Evolutionary conservation across 2,329 filamentous ascomycete species (phyloP), one percentile per base, ranked within the genome.

Genomic region (Fusarium tuaranense): DNA sequence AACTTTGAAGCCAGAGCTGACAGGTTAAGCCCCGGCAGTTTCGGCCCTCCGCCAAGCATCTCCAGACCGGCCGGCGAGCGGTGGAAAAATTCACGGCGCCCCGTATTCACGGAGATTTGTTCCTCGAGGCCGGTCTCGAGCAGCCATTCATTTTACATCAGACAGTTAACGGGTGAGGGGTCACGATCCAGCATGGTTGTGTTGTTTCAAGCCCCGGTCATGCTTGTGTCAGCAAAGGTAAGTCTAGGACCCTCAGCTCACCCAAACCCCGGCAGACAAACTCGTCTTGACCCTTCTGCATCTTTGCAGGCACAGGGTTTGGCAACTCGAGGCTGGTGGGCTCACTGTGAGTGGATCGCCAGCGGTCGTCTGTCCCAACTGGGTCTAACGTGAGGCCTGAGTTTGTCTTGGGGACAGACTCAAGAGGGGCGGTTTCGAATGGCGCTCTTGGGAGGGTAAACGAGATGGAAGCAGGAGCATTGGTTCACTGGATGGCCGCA

Each of bases 131-230:
- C 41, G 39, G 61, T 39, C 48, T 48, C 39, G 55, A 65, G 65
- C 62, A 62, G 27, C 63, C 65, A 67, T 44, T 74, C 68, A 74
- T 73, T 73, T 71, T 71, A 74, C 71, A 76, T 72, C 68, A 75
- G 67, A 74, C 73, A 66, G 67, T 32, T 25, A 68, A 71, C 64
- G 64, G 70, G 66, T 63, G 75, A 76, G 71, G 66, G 63, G 63
- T 58, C 66, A 63, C 60, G 69, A 70, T 62, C 62, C 22, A 63
- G 62, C 68, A 65, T 63, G 68, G 76, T 62, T 66, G 61, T 68
- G 68, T 38, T 64, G 76, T 78, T 78, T 78, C 76, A 78, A 69
- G 48, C 70, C 74, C 65, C 18, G 61, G 69, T 67, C 63, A 51
- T 44, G n/a, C 53, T 66, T 60, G 72, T 68, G 51, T 65, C 30